Evolutionary conservation across 805 yeast species (phyloP), one percentile per base, ranked within the genome.

Genomic region (Lipomyces kockii): DNA sequence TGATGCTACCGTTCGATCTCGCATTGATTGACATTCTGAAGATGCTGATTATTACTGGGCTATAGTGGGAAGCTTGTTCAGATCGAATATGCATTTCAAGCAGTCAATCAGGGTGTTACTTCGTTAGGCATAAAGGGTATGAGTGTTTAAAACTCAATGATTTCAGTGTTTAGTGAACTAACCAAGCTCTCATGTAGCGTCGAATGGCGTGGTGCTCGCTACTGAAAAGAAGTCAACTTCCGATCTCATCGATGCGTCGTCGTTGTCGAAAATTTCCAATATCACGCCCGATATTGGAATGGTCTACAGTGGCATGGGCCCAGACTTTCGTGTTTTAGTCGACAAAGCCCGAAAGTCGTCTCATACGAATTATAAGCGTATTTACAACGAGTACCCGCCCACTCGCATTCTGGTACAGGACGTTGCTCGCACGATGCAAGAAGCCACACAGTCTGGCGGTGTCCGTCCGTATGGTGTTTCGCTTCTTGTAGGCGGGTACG

Each of bases 381-480:
- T 93, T 69, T 95, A 94, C 81, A 93, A 94, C 78, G 98, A 95
- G 80, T 91, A 95, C 79, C 99, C 99, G 12, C 98, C 98, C 57
- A 95, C 97, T 2, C 90, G 91, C 77, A 89, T 94, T 71, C 83
- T 95, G 74, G 98, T 95, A 34, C 91, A 93, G 70, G 97, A 95
- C 78, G 87, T 95, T 72, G 99, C 99, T 63, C 90, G 90, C 76
- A 89, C 92, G 63, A 96, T 95, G 91, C 99, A 95, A 80, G 98
- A 94, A 78, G 93, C 97, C n/a, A 95, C 98, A 1, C 99, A 95
- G 78, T 88, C 92, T 62, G 99, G 98, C 61, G 99, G 99, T 80
- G 97, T 95, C 71, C 87, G 99, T 78, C 99, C 99, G n/a, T 95
- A 88, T 78, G 99, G 99, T 68, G 98, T 96, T 27, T 91, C 97